Conservation (phyloP, 2,329 filamentous ascomycete genomes). For the Neonectria hederae region DNA sequence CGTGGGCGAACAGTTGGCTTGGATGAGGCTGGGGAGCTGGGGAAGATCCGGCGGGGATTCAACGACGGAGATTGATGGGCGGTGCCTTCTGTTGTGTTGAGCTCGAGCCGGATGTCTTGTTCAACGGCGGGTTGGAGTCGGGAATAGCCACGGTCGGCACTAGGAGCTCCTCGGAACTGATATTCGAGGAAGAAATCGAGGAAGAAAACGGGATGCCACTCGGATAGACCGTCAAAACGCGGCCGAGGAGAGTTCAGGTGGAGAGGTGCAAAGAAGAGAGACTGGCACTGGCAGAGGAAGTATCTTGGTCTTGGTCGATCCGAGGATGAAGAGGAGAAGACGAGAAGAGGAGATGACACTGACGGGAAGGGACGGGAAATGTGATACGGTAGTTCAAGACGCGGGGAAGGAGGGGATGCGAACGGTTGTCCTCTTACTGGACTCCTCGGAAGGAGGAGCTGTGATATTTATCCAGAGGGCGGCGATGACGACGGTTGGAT, state of each 20-base stretch:
- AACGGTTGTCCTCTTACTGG: background rate
- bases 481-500: conserved; percentile 21
- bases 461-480: conserved; percentile 38
- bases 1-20: conserved; percentile 11
- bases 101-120: conserved; percentile 4
- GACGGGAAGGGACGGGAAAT: conserved; percentile 20
- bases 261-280: background rate
- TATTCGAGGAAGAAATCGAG: conserved; percentile 16
- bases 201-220: conserved; percentile 14
- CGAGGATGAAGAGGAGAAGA: background rate
- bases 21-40: background rate
- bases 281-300: background rate
- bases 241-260: background rate
- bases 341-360: conserved; percentile 5
- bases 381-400: conserved; percentile 5
- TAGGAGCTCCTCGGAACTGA: conserved; percentile 5
- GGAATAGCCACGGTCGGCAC: conserved; percentile 17
- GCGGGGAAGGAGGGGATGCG: conserved; percentile 24
- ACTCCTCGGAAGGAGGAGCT: conserved; percentile 8
- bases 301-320: background rate
- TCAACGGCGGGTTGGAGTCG: background rate
- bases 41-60: conserved; percentile 7
- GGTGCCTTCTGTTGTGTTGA: conserved; percentile 3
- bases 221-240: background rate
- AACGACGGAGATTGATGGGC: conserved; percentile 29